phyloP scores from a whole-genome alignment of 2,329 filamentous ascomycete genomes.

The Sporothrix brasiliensis region DNA sequence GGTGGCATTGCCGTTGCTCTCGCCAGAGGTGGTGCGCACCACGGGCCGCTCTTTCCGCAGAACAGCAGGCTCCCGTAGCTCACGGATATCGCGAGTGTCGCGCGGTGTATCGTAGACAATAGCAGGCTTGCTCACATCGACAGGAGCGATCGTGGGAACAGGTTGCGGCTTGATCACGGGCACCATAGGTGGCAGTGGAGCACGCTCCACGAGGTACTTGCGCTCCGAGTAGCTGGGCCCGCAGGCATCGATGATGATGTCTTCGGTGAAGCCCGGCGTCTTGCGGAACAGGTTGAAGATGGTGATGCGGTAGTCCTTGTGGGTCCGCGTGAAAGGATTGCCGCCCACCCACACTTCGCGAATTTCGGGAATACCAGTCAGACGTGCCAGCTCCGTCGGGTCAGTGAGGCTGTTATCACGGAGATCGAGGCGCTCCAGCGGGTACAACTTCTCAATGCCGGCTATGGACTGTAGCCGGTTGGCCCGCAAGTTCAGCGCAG shows the following conservation, averaged over 20 bases:
- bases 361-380: slow-evolving; percentile 89
- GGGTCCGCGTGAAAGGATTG: slow-evolving; percentile 88
- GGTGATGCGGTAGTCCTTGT: slow-evolving; percentile 79
- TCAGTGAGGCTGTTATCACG: slow-evolving; percentile 91
- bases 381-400: slow-evolving; percentile 82
- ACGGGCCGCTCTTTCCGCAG: slow-evolving; percentile 63
- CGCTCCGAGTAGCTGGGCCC: slow-evolving; percentile 84
- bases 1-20: slow-evolving; percentile 61
- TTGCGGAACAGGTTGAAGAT: slow-evolving; percentile 96
- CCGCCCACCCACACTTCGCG: slow-evolving; percentile 89
- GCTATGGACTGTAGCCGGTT: slow-evolving; percentile 87
- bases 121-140: slow-evolving; percentile 69
- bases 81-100: neutral
- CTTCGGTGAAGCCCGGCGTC: slow-evolving; percentile 85
- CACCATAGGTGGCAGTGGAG: slow-evolving; percentile 71
- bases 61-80: slow-evolving; percentile 50
- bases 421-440: slow-evolving; percentile 85
- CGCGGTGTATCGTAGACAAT: slow-evolving; percentile 57
- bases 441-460: slow-evolving; percentile 84
- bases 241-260: slow-evolving; percentile 83
- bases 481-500: slow-evolving; percentile 83
- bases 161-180: slow-evolving; percentile 74
- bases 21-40: slow-evolving; percentile 58
- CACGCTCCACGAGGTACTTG: slow-evolving; percentile 80
- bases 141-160: slow-evolving; percentile 60